A percentile compares a stretch with the other conserved stretches of the same genome.
Evolutionary conservation across 2,329 filamentous ascomycete species (phyloP).

Genomic region (Aspergillus quadricinctus): DNA sequence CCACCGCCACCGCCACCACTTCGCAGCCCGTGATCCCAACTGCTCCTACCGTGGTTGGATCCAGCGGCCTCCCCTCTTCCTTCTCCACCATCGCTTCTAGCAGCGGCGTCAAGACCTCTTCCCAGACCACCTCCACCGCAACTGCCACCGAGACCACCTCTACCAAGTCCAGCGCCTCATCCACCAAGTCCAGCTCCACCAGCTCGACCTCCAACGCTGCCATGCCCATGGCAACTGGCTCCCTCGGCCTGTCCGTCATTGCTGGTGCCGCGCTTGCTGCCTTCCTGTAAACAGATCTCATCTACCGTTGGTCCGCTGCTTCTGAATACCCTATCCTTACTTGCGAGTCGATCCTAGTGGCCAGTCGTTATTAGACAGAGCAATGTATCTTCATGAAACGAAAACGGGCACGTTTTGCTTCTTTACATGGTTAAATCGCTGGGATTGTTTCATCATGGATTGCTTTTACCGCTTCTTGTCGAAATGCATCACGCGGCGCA

Average conservation of each 20-base stretch:
- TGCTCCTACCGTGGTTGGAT: slow-evolving; percentile 19
- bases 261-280: slow-evolving; percentile 42
- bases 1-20: slow-evolving; percentile 25
- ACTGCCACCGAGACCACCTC: slow-evolving; percentile 20
- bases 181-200: slow-evolving; percentile 12
- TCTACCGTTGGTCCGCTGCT: background rate
- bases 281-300: slow-evolving; percentile 33
- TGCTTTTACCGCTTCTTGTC: background rate
- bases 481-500: background rate
- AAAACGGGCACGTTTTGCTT: background rate
- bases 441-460: background rate
- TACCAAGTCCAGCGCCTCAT: slow-evolving; percentile 15
- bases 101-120: slow-evolving; percentile 11
- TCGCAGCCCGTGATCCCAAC: slow-evolving; percentile 30
- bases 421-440: background rate
- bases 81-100: slow-evolving; percentile 22
- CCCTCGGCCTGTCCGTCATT: slow-evolving; percentile 34
- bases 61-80: slow-evolving; percentile 15
- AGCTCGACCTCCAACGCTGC: slow-evolving; percentile 26
- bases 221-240: slow-evolving; percentile 34
- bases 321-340: background rate
- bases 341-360: background rate
- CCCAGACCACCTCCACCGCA: slow-evolving; percentile 12
- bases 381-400: background rate
- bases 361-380: background rate